A percentile compares a stretch with the other conserved stretches of the same genome.
phyloP scores from a whole-genome alignment of 768 basidiomycete genomes.

The Termitomyces sp. region DNA sequence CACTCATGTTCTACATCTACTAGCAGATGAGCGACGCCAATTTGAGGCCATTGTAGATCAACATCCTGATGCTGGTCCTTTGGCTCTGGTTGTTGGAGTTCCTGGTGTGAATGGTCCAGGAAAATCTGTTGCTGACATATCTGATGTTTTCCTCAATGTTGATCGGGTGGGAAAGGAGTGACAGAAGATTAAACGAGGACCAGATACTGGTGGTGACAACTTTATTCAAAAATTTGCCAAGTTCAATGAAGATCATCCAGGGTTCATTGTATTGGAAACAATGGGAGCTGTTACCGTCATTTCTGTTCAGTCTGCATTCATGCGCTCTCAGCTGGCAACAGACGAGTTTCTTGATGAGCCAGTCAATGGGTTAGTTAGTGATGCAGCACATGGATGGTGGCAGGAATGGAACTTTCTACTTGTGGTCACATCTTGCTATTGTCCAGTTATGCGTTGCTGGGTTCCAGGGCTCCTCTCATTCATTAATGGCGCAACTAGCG shows the following conservation, averaged over 20 bases:
- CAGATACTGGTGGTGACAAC: slow-evolving; percentile 3
- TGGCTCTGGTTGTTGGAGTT: slow-evolving; percentile 17
- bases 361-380: slow-evolving; percentile 34
- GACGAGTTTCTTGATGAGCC: slow-evolving; percentile 13
- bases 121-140: slow-evolving; percentile 20
- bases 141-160: slow-evolving; percentile 12
- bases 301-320: slow-evolving; percentile 27
- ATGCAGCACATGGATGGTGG: slow-evolving; percentile 38
- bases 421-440: slow-evolving; percentile 31
- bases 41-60: not conserved
- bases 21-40: not conserved
- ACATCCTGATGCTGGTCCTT: slow-evolving; percentile 14
- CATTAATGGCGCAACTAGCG: slow-evolving; percentile 30
- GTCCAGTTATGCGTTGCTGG: slow-evolving; percentile 27
- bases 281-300: slow-evolving; percentile 26
- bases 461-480: slow-evolving; percentile 32
- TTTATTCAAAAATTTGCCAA: slow-evolving; percentile 19
- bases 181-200: not conserved
- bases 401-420: slow-evolving; percentile 26
- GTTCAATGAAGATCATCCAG: slow-evolving; percentile 18
- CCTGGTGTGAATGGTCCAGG: slow-evolving; percentile 17
- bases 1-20: slow-evolving; percentile 3
- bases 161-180: slow-evolving; percentile 13
- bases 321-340: slow-evolving; percentile 28
- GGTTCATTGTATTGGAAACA: slow-evolving; percentile 19